Evolutionary conservation across 2,329 filamentous ascomycete species (phyloP).

Genomic region (Fusarium citri): DNA sequence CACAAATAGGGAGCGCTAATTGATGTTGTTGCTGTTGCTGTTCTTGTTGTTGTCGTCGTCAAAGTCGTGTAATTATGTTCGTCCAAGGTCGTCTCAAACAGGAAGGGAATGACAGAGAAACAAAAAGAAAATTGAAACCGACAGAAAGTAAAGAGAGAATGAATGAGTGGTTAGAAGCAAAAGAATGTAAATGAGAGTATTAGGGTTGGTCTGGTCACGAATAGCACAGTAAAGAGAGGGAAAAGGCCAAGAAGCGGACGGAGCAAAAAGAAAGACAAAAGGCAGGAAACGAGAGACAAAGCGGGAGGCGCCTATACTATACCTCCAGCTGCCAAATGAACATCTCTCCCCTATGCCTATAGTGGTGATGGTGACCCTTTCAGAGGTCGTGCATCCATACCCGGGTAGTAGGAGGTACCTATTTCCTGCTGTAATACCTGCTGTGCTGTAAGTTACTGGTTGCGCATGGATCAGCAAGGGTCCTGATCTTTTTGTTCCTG

Average conservation of each 20-base stretch:
- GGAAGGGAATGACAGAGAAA: conserved; percentile 6
- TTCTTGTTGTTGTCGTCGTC: conserved; percentile 28
- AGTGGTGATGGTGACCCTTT: conserved; percentile 26
- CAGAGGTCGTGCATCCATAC: conserved; percentile 16
- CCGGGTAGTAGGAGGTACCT: background rate
- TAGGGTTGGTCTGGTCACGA: conserved; percentile 27
- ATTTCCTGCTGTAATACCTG: background rate
- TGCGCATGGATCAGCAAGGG: conserved; percentile 28
- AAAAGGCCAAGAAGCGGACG: conserved; percentile 21
- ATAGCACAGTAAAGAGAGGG: conserved; percentile 7
- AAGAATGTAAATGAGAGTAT: conserved; percentile 33
- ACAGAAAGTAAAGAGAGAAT: conserved; percentile 9
- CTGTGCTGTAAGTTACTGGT: background rate
- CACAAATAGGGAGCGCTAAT: conserved; percentile 36
- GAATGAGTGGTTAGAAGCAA: conserved; percentile 26
- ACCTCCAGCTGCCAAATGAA: conserved; percentile 23
- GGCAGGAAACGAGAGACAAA: conserved; percentile 24
- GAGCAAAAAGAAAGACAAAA: conserved; percentile 30
- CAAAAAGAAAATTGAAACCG: conserved; percentile 19
- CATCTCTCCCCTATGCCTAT: background rate
- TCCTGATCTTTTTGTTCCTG: conserved; percentile 13
- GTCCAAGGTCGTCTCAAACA: conserved; percentile 32
- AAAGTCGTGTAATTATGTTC: conserved; percentile 34
- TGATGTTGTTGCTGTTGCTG: conserved; percentile 1
- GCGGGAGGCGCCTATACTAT: conserved; percentile 39